Evolutionary conservation across 2,329 filamentous ascomycete genomes (phyloP).

Genomic region (Trichoderma pleuroti): DNA sequence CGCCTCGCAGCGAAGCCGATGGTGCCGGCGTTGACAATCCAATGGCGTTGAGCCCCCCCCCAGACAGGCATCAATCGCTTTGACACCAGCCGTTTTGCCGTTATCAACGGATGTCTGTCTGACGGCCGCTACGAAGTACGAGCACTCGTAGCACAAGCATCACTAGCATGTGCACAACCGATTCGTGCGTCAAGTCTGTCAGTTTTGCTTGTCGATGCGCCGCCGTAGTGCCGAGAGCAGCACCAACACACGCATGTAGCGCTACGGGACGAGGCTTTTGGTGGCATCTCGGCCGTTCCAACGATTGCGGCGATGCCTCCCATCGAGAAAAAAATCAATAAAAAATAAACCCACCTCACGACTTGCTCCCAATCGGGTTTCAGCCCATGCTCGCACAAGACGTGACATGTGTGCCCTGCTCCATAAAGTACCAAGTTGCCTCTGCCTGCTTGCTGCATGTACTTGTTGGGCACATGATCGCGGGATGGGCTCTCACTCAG

Average conservation of each 20-base stretch:
- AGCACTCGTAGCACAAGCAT: neutral
- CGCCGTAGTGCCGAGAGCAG: constrained; percentile 5
- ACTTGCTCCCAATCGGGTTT: too few species aligned
- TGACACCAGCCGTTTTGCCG: neutral
- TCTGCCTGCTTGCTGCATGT: neutral
- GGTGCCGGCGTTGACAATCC: neutral
- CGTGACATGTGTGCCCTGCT: neutral
- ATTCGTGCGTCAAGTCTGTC: neutral
- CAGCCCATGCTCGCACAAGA: too few species aligned
- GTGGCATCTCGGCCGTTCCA: neutral
- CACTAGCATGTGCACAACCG: neutral
- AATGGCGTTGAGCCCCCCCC: neutral
- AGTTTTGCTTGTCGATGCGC: neutral
- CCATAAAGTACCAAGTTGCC: neutral
- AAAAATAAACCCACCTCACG: neutral
- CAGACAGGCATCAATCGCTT: neutral
- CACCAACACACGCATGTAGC: neutral
- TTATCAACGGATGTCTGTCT: neutral
- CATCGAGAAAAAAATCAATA: neutral
- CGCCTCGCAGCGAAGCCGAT: neutral
- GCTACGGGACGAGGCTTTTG: neutral
- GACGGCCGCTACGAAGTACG: neutral
- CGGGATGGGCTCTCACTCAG: neutral
- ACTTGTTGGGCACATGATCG: neutral
- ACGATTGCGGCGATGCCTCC: neutral